Percentiles rank a stretch among this genome's conserved stretches.
Conservation (phyloP, 306 rosid genomes). For the Arachis stenosperma region DNA sequence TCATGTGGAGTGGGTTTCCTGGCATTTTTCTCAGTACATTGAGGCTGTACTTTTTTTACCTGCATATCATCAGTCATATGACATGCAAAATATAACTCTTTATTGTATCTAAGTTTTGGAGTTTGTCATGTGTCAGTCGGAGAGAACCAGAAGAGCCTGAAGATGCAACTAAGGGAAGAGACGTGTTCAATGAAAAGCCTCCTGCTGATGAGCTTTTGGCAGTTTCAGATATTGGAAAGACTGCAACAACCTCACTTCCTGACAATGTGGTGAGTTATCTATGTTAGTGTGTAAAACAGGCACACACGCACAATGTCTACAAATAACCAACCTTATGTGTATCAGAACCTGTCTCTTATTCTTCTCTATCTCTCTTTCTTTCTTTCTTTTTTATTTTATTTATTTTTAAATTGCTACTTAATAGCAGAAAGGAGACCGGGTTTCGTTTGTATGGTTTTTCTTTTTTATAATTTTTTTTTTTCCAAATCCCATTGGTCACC, state of each 20-base stretch:
- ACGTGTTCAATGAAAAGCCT: slow-evolving; percentile 96
- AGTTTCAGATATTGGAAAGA: slow-evolving; percentile 93
- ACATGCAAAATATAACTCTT: slow-evolving; percentile 25
- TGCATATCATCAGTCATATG: slow-evolving; percentile 28
- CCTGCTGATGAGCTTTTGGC: slow-evolving; percentile 96
- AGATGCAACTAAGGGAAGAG: slow-evolving; percentile 99
- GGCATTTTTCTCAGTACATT: slow-evolving; percentile 28
- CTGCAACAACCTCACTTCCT: slow-evolving; percentile 91
- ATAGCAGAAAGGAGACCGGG: slow-evolving; percentile 13
- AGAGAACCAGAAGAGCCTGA: slow-evolving; percentile 99
- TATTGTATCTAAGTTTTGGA: slow-evolving; percentile 36
- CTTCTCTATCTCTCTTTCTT: neutral
- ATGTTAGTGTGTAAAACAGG: slow-evolving; percentile 15
- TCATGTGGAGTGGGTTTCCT: neutral
- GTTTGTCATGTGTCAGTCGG: slow-evolving; percentile 56
- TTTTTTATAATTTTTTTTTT: slow-evolving; percentile 1
- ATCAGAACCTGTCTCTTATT: neutral
- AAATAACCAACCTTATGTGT: neutral
- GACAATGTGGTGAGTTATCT: slow-evolving; percentile 86
- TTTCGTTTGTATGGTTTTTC: slow-evolving; percentile 15
- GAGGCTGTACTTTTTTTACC: slow-evolving; percentile 23
- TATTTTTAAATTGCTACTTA: slow-evolving; percentile 20
- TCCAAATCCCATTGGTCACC: slow-evolving; percentile 13
- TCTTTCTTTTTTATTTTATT: neutral
- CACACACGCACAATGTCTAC: slow-evolving; percentile 6